phyloP scores from a whole-genome alignment of 768 basidiomycete genomes.

The Boletus edulis region DNA sequence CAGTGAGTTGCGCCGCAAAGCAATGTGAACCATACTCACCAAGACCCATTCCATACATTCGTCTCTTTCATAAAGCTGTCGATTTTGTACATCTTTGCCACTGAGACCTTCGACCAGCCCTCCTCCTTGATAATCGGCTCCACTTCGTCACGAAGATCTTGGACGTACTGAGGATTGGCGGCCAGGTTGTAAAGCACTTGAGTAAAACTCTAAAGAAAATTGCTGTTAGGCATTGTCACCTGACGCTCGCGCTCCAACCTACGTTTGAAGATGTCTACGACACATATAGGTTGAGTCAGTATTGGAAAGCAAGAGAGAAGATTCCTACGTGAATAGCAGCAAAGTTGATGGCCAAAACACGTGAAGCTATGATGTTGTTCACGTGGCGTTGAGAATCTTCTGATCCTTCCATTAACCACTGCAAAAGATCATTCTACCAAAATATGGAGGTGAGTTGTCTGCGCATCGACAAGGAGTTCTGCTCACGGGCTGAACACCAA shows the following conservation, averaged over 20 bases:
- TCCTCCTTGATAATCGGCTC: conserved; percentile 9
- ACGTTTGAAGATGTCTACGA: conserved; percentile 13
- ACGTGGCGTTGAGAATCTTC: conserved; percentile 9
- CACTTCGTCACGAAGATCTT: conserved; percentile 16
- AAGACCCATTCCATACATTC: conserved; percentile 27
- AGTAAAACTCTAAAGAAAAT: conserved; percentile 4
- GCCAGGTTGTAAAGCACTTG: conserved; percentile 10
- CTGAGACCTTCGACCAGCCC: conserved; percentile 18
- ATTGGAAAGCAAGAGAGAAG: neutral
- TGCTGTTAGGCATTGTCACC: neutral
- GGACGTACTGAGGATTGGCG: conserved; percentile 13
- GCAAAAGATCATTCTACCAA: conserved; percentile 31
- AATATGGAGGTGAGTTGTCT: neutral
- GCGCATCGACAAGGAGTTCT: neutral
- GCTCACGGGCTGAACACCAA: neutral
- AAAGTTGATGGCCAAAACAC: conserved; percentile 17
- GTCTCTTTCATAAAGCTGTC: conserved; percentile 19
- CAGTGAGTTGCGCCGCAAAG: no score
- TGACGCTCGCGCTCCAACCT: neutral
- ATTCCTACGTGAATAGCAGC: conserved; percentile 22
- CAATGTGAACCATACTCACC: conserved; percentile 12
- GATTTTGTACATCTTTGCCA: conserved; percentile 17
- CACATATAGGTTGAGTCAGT: neutral
- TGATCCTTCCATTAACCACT: conserved; percentile 32
- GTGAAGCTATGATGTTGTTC: conserved; percentile 20